Percentiles rank a stretch among this genome's conserved stretches.
Evolutionary conservation across 768 basidiomycete species (phyloP).

Genomic region (Collybia nuda): DNA sequence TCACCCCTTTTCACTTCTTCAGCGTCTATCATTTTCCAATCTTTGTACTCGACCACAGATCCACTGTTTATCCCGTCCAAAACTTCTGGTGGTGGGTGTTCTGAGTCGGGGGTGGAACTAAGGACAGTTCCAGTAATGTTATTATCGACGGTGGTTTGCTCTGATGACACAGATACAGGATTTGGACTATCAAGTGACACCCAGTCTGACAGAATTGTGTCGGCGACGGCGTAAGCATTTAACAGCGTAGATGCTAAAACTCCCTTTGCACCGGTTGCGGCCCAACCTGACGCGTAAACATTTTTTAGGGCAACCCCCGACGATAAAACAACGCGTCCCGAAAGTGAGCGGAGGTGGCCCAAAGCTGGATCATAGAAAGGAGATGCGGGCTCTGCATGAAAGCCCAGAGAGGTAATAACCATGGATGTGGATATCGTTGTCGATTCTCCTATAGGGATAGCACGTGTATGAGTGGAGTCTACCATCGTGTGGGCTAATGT

Average conservation of each 20-base stretch:
- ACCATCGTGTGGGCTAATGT: conserved; percentile 62
- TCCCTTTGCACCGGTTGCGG: conserved; percentile 85
- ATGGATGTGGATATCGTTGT: conserved; percentile 64
- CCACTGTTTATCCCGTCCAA: conserved; percentile 37
- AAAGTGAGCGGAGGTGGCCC: conserved; percentile 53
- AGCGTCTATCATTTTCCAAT: conserved; percentile 74
- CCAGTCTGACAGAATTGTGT: conserved; percentile 65
- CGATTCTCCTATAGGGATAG: conserved; percentile 55
- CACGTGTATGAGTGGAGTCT: conserved; percentile 44
- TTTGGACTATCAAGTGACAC: conserved; percentile 10
- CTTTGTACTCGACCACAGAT: conserved; percentile 58
- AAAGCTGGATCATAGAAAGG: conserved; percentile 60
- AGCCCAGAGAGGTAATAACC: conserved; percentile 87
- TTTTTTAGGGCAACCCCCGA: conserved; percentile 41
- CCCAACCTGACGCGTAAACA: conserved; percentile 95
- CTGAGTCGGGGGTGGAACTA: conserved; percentile 37
- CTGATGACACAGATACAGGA: conserved; percentile 6
- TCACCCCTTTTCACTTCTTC: conserved; percentile 69
- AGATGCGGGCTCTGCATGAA: conserved; percentile 62
- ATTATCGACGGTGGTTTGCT: conserved; percentile 7
- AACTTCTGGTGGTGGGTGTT: conserved; percentile 49
- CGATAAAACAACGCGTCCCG: conserved; percentile 44
- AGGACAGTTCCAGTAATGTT: conserved; percentile 23
- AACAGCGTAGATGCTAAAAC: conserved; percentile 94
- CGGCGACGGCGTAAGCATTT: conserved; percentile 81